Evolutionary conservation across 2,329 filamentous ascomycete genomes (phyloP).

Genomic region (Fusarium nanum): DNA sequence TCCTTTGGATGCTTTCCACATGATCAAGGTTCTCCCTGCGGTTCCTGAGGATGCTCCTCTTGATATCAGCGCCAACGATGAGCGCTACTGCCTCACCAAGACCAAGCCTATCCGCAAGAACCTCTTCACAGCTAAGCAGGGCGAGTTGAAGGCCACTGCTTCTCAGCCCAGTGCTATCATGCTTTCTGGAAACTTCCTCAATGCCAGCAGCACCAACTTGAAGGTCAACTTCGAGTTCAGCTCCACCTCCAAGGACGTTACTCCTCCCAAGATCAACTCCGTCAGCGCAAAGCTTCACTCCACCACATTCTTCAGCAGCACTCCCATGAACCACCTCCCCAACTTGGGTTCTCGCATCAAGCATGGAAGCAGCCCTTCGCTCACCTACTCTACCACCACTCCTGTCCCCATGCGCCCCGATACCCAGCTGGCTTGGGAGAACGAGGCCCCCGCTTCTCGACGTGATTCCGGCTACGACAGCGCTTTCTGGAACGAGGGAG

Average conservation of each 20-base stretch:
- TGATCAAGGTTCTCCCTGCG: conserved; percentile 65
- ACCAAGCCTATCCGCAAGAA: conserved; percentile 65
- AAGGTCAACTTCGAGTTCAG: conserved; percentile 61
- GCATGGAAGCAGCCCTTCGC: conserved; percentile 55
- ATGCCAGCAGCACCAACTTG: conserved; percentile 56
- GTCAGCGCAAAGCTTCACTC: conserved; percentile 64
- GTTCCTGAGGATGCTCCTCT: conserved; percentile 64
- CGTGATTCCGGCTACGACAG: conserved; percentile 67
- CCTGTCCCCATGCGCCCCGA: conserved; percentile 54
- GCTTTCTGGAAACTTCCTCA: conserved; percentile 62
- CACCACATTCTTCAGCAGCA: conserved; percentile 64
- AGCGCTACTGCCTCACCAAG: conserved; percentile 62
- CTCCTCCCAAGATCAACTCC: conserved; percentile 61
- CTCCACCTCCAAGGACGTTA: conserved; percentile 56
- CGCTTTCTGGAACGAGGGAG: conserved; percentile 51
- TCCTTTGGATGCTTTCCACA: conserved; percentile 56
- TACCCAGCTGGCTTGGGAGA: conserved; percentile 57
- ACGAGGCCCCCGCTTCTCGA: conserved; percentile 50
- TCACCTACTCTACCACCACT: conserved; percentile 60
- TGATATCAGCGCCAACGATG: conserved; percentile 60
- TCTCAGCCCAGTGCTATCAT: conserved; percentile 62
- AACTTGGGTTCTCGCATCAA: conserved; percentile 61
- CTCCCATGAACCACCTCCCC: conserved; percentile 60
- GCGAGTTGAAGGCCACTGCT: conserved; percentile 60
- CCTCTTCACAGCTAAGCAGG: conserved; percentile 63